Evolutionary conservation across 2,329 filamentous ascomycete genomes (phyloP).

Genomic region (Cercospora zeae-maydis): DNA sequence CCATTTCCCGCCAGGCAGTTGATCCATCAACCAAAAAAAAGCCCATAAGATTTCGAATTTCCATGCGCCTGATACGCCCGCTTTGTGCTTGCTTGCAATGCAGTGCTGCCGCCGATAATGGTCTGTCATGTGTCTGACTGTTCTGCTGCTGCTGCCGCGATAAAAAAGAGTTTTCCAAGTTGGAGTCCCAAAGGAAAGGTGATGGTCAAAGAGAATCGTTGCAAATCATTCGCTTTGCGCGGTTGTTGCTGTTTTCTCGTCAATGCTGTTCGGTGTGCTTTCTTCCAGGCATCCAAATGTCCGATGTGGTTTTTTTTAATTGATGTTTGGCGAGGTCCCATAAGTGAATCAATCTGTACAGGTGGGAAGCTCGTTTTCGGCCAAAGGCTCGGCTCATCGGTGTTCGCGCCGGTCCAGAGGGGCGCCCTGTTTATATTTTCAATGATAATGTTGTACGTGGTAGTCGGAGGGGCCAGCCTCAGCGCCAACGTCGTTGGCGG

Average conservation of each 20-base stretch:
- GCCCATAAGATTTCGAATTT: background rate
- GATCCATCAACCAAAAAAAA: too few species aligned
- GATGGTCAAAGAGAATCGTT: conserved; percentile 8
- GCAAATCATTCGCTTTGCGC: conserved; percentile 12
- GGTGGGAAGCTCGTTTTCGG: background rate
- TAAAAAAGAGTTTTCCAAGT: background rate
- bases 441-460: conserved; percentile 13
- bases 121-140: background rate
- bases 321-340: background rate
- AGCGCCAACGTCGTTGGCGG: conserved; percentile 19
- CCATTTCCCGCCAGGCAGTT: too few species aligned
- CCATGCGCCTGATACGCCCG: background rate
- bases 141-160: background rate
- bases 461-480: conserved; percentile 24
- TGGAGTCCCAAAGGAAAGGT: too few species aligned
- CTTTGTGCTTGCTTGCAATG: background rate
- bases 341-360: background rate
- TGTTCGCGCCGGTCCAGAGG: background rate
- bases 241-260: background rate
- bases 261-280: conserved; percentile 7
- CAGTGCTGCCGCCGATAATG: background rate
- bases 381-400: background rate
- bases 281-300: background rate
- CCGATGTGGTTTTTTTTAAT: background rate
- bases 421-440: background rate